These are phyloP conservation scores for Cyberlindnera americana DNA, from an alignment of 805 yeast species.

Conservation along the genomic window DNA sequence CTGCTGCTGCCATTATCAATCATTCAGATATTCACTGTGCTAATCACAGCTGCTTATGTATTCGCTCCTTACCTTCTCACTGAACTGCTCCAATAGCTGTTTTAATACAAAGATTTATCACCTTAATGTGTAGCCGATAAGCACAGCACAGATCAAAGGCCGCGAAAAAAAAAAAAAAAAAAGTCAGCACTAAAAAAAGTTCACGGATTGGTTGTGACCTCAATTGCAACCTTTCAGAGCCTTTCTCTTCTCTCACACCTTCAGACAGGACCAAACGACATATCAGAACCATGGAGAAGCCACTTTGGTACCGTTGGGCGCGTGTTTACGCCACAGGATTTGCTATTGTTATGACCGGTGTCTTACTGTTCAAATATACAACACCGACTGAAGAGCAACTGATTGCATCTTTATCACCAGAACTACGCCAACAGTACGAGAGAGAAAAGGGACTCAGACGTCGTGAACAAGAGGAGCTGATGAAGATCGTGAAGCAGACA, in stretches of 20 bases:
- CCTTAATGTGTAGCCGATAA: too few relatives aligned
- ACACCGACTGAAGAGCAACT: constrained; percentile 85
- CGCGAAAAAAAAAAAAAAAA: not conserved
- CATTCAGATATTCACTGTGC: constrained; percentile 60
- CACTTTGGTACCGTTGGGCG: constrained; percentile 58
- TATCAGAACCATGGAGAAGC: constrained; percentile 26
- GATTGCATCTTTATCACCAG: constrained; percentile 74
- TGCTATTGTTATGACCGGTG: constrained; percentile 72
- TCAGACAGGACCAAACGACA: too few relatives aligned
- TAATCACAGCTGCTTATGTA: constrained; percentile 71
- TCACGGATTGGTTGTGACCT: constrained; percentile 13
- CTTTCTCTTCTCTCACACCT: too few relatives aligned
- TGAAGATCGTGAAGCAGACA: constrained; percentile 62
- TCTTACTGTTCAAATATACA: constrained; percentile 62
- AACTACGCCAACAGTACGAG: constrained; percentile 72
- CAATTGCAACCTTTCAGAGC: too few relatives aligned
- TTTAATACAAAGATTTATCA: too few relatives aligned
- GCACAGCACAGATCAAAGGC: too few relatives aligned
- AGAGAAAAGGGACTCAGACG: constrained; percentile 56
- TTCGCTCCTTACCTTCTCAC: constrained; percentile 68
- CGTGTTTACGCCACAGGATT: constrained; percentile 57
- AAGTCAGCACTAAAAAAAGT: constrained; percentile 13
- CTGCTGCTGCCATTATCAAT: constrained; percentile 67
- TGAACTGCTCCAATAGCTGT: constrained; percentile 20
- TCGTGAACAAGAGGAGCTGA: constrained; percentile 65